Evolutionary conservation across 2,329 filamentous ascomycete species (phyloP), one percentile per base, ranked within the genome.

Genomic region (Dryadomyces quercivorus): DNA sequence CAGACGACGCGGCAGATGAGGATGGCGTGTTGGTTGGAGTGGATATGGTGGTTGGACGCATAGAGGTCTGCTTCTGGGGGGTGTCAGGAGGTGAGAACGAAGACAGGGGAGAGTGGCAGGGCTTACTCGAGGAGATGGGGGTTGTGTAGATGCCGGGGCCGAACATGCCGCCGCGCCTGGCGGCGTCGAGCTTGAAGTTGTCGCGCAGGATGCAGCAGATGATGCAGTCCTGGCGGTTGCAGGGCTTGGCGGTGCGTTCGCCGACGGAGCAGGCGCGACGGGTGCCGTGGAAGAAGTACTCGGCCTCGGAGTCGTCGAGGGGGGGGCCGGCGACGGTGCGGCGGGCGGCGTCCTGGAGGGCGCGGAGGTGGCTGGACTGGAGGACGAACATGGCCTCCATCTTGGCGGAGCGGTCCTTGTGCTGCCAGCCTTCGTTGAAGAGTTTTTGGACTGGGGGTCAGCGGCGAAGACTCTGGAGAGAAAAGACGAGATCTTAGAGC

Each of bases 21-120:
- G 34, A 55, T 49, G 20, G 44, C 53, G 36, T 55, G 53, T n/a
- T 43, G 36, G 8, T 34, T 10, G 16, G 53, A 55, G 34, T 9
- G 43, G 18, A 55, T 20, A 21, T 48, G 44, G 34, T 52, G 20
- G 50, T 55, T 55, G 3, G 5, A 22, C 34, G 53, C 53, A 13
- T 52, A 55, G 21, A n/a, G 9, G n/a, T 55, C 53, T 16, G 53
- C 53, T 21, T 52, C 53, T 55, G n/a, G n/a, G 47, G 15, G 26
- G 18, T 13, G 38, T 40, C 34, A 50, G 48, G 1, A 40, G n/a
- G 9, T 40, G 7, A 10, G 18, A 5, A 43, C 4, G 8, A 18
- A 13, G 51, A 12, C 34, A 36, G 34, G 34, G 6, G 6, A 12
- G 34, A n/a, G n/a, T n/a, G n/a, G n/a, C n/a, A n/a, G 34, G 34